phyloP scores from a whole-genome alignment of 331 rosid species.

The Stylosanthes scabra region DNA sequence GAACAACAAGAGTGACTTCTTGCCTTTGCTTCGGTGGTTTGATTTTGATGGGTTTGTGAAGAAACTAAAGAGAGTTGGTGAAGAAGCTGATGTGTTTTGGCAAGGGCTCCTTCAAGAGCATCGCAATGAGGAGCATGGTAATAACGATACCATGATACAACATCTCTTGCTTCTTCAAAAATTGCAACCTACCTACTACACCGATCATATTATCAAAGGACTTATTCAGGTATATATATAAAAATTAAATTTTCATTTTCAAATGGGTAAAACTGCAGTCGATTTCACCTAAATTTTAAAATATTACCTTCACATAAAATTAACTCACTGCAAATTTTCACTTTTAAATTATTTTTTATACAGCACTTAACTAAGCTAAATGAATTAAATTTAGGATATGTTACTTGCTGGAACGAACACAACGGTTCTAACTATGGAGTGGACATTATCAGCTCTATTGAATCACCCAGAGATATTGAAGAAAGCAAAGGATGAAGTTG shows the following conservation, averaged over 20 bases:
- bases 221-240: slow-evolving; percentile 37
- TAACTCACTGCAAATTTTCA: too few species aligned
- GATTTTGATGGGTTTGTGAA: slow-evolving; percentile 34
- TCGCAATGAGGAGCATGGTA: slow-evolving; percentile 3
- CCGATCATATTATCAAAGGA: slow-evolving; percentile 54
- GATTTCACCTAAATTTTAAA: too few species aligned
- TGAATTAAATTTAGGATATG: slow-evolving; percentile 39
- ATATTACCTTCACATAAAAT: too few species aligned
- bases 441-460: slow-evolving; percentile 50
- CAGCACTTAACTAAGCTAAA: too few species aligned
- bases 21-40: slow-evolving; percentile 49
- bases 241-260: too few species aligned
- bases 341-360: too few species aligned
- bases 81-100: slow-evolving; percentile 49
- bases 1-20: slow-evolving; percentile 42
- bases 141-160: slow-evolving; percentile 46
- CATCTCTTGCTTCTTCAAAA: slow-evolving; percentile 48
- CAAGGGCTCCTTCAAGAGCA: slow-evolving; percentile 52
- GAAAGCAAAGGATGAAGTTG: slow-evolving; percentile 40
- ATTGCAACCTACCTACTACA: slow-evolving; percentile 52
- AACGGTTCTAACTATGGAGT: slow-evolving; percentile 46
- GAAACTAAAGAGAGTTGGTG: slow-evolving; percentile 32
- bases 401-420: slow-evolving; percentile 48
- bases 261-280: too few species aligned
- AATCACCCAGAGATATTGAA: slow-evolving; percentile 44